Percentiles rank a stretch among this genome's conserved stretches.
Conservation (phyloP, 139 green algal species). For the Pleodorina starrii region DNA sequence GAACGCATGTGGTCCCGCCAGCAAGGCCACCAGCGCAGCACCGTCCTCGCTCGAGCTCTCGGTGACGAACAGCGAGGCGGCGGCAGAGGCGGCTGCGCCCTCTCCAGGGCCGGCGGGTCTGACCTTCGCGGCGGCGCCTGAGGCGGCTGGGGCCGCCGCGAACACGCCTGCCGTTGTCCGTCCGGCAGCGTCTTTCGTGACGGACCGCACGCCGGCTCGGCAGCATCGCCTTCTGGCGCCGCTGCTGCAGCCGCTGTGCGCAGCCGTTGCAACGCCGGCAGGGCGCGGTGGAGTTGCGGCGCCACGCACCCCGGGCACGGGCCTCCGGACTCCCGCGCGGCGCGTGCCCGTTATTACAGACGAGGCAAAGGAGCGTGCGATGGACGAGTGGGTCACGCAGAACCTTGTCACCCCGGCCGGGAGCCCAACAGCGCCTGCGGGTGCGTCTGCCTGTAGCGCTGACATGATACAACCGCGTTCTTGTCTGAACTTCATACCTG, state of each 20-base stretch:
- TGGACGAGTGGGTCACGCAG: constrained; percentile 34
- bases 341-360: constrained; percentile 18
- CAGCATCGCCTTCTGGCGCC: background rate
- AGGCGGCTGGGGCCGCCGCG: background rate
- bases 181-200: background rate
- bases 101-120: too few species aligned
- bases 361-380: constrained; percentile 15
- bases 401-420: background rate
- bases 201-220: constrained; percentile 2
- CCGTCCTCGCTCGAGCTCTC: too few species aligned
- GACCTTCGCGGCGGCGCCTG: background rate
- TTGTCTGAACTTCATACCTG: too few species aligned
- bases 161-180: background rate
- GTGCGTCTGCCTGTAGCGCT: too few species aligned
- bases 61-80: too few species aligned
- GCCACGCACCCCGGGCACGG: constrained; percentile 11
- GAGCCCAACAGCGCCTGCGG: background rate
- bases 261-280: background rate
- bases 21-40: too few species aligned
- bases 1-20: too few species aligned
- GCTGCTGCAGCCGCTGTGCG: background rate
- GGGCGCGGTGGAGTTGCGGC: background rate
- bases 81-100: too few species aligned
- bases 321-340: constrained; percentile 23
- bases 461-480: too few species aligned